Base-by-base conservation (phyloP, 495 filamentous ascomycete species). In the Trypethelium eluteriae region DNA sequence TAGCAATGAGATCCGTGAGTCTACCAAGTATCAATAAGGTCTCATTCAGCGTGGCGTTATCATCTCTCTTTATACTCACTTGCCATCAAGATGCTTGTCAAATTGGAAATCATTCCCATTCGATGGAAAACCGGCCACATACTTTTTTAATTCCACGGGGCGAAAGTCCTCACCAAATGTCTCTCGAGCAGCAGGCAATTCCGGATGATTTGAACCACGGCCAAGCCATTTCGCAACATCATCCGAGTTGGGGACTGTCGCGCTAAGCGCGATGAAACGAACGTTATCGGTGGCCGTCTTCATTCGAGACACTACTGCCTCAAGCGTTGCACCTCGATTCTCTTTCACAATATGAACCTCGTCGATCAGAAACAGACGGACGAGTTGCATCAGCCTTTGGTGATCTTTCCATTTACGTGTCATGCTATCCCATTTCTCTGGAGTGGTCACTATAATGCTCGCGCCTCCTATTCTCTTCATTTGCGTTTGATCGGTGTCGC, bases 381-480 rank as follows among this genome's bases (percentile, higher is more conserved):
- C 86, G 68, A 97, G 78, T 68, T 91, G 84, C 77, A 98, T 86
- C 34, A 98, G 79, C 70, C 83, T 90, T 62, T 81, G 81, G 72
- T 98, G 91, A 70, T 98, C 94, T 70, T 90, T 87, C 94, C 94
- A 98, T 75, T 92, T 94, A 39, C 94, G 83, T 1, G 94, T 98
- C 76, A 98, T 89, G 67, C 91, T 96, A 76, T 98, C 94, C 94
- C 94, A 98, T 74, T 98, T 98, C 76, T 98, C 94, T 0, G 94
- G 94, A 0, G 94, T 98, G 0, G 94, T 98, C 62, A 98, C 87
- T 66, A 98, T 96, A 66, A 98, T 92, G 63, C 88, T 89, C 44
- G 93, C 93, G 70, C 79, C 86, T 64, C 92, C 88, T 12, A 96
- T 89, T 67, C 82, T 85, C 56, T 80, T 81, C 66, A 96, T 79